Base-by-base conservation (phyloP, 345 rosid species). In the Microcos paniculata region DNA sequence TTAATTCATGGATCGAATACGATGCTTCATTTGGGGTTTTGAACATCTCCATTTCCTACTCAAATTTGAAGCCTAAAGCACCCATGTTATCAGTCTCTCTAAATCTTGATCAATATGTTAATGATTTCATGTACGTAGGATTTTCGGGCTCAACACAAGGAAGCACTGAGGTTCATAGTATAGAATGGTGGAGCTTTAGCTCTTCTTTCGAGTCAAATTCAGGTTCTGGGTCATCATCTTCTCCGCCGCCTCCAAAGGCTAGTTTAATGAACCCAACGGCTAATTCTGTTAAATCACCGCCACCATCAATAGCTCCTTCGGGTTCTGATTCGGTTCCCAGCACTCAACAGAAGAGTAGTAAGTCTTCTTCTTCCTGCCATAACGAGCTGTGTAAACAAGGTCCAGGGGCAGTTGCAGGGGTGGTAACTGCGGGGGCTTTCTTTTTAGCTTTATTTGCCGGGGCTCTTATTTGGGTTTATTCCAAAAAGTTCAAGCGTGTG, bases 111-210 rank as follows among this genome's bases (percentile, higher is more conserved):
- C 95, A 83, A 70, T 96, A 94, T 74, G 88, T 96, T 42, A 83
- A 76, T 77, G 98, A 96, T 63, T 90, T 90, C 45, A 92, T 96
- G 99, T 96, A 87, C 64, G 99, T 96, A 3, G 99, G 99, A 40
- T 96, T 96, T 78, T 90, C 99, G 52, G 99, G 98, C 52, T 96
- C 99, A 9, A 96, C 99, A 3, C 97, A 94, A 78, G 99, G 99
- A 6, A 96, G 99, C 73, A 96, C 99, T 10, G 99, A 96, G 87
- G 80, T 85, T 75, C 99, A 96, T 78, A 96, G 89, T 48, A 88
- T 96, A 18, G 94, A 94, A 24, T 94, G 95, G 97, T 96, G 99
- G 99, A 96, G 97, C 55, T 96, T 96, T 68, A 88, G 85, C 76
- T 91, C 97, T 18, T 86, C 92, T 1, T 90, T 91, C 62, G 87